These are phyloP conservation scores for Hemileia vastatrix DNA, from an alignment of 1,284 basidiomycete genomes.

Conservation along the genomic window DNA sequence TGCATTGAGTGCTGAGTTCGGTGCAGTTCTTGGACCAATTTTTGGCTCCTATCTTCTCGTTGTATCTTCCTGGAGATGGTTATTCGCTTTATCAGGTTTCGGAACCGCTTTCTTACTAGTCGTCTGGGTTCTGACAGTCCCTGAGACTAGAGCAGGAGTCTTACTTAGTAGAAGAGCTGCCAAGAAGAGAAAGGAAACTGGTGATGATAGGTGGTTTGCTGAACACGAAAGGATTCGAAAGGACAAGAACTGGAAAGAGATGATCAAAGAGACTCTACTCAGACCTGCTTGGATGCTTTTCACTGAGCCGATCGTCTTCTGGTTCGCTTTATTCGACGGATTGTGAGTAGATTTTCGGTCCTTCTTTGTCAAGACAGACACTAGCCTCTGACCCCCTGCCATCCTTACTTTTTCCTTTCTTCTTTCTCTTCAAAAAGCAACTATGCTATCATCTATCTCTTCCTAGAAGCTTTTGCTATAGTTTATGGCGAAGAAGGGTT, in stretches of 20 bases:
- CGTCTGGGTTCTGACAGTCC: slow-evolving; percentile 26
- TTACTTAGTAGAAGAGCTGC: slow-evolving; percentile 28
- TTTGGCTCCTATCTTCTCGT: slow-evolving; percentile 29
- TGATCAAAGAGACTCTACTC: slow-evolving; percentile 25
- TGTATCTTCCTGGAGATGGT: slow-evolving; percentile 31
- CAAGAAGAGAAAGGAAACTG: too few species aligned
- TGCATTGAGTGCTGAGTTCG: slow-evolving; percentile 25
- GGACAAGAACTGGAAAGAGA: slow-evolving; percentile 13
- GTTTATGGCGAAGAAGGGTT: too few species aligned
- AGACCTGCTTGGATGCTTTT: too few species aligned
- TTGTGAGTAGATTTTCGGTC: too few species aligned
- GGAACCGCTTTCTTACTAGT: slow-evolving; percentile 28
- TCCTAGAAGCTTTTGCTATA: too few species aligned
- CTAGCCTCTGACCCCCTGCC: too few species aligned
- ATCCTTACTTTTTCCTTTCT: too few species aligned
- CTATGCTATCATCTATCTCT: too few species aligned
- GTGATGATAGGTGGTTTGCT: slow-evolving; percentile 26
- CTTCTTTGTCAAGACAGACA: too few species aligned
- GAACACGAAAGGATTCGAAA: slow-evolving; percentile 28
- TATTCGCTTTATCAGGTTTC: slow-evolving; percentile 33
- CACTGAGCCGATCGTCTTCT: too few species aligned
- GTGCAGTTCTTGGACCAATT: slow-evolving; percentile 24
- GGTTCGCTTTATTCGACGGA: too few species aligned
- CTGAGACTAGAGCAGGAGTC: slow-evolving; percentile 33
- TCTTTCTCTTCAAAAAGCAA: too few species aligned